Evolutionary conservation across 495 filamentous ascomycete species (phyloP).

Genomic region (Parathielavia appendiculata): DNA sequence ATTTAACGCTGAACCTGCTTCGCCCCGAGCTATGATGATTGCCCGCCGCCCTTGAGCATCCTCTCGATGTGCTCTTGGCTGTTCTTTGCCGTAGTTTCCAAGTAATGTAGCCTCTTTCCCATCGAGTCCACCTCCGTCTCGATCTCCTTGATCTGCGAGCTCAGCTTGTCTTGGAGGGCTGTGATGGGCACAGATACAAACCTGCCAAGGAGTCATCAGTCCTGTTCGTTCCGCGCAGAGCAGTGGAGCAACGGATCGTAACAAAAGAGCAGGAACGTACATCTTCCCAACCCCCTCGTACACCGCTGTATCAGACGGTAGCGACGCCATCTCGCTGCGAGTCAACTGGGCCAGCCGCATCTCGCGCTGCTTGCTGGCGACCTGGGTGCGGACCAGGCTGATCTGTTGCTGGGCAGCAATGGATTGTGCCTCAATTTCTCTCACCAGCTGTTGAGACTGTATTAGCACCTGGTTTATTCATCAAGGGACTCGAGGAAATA

Average conservation of each 20-base stretch:
- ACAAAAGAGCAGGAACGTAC: constrained; percentile 45
- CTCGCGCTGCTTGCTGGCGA: constrained; percentile 81
- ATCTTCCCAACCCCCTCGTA: constrained; percentile 98
- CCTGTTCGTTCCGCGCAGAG: neutral
- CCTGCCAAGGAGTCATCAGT: constrained; percentile 47
- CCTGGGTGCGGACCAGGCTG: constrained; percentile 76
- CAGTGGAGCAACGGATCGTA: neutral
- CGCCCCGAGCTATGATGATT: constrained; percentile 14
- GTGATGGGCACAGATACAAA: constrained; percentile 73
- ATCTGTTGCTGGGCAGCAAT: constrained; percentile 88
- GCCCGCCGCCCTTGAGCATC: constrained; percentile 49
- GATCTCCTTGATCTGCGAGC: constrained; percentile 66
- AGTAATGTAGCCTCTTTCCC: constrained; percentile 86
- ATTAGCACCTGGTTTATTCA: constrained; percentile 3
- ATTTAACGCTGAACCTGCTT: neutral
- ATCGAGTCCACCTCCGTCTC: constrained; percentile 71
- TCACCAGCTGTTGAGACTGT: constrained; percentile 61
- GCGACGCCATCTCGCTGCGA: constrained; percentile 66
- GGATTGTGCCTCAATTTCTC: constrained; percentile 89
- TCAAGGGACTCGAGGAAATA: neutral
- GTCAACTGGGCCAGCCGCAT: constrained; percentile 86
- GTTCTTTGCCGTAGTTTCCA: constrained; percentile 93
- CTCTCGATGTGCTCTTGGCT: constrained; percentile 83
- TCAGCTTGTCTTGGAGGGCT: constrained; percentile 69
- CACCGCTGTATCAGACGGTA: constrained; percentile 75